phyloP scores from a whole-genome alignment of 345 rosid genomes.

The Acer saccharum region DNA sequence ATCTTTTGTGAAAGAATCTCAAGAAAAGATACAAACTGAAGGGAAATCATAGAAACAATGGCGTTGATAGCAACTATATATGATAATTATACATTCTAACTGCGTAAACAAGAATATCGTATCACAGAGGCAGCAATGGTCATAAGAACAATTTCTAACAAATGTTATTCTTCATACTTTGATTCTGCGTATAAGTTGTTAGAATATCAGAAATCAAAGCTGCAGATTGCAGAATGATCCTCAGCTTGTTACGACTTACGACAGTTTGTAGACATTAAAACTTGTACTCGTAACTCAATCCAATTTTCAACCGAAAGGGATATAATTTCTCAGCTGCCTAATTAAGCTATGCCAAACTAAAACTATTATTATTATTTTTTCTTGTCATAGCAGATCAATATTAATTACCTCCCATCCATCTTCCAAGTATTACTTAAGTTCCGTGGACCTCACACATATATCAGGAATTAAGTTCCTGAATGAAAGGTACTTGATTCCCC shows the following conservation, averaged over 20 bases:
- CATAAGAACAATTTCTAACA: constrained; percentile 12
- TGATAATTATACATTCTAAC: too few relatives aligned
- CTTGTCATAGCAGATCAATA: too few relatives aligned
- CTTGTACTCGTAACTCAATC: neutral
- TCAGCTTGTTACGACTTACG: neutral
- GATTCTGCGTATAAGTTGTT: constrained; percentile 29
- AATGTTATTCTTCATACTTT: too few relatives aligned
- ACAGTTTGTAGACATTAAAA: neutral
- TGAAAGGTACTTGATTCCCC: too few relatives aligned
- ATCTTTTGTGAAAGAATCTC: neutral
- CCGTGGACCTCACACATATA: too few relatives aligned
- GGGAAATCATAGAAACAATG: too few relatives aligned
- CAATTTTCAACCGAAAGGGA: neutral
- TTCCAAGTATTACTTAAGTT: constrained; percentile 28
- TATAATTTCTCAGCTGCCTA: too few relatives aligned
- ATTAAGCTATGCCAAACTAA: too few relatives aligned
- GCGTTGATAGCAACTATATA: too few relatives aligned
- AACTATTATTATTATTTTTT: too few relatives aligned
- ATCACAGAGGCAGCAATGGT: constrained; percentile 53
- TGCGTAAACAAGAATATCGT: too few relatives aligned
- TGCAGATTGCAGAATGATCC: constrained; percentile 27
- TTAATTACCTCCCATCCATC: constrained; percentile 49
- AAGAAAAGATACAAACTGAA: neutral
- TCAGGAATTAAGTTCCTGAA: too few relatives aligned
- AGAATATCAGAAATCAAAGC: constrained; percentile 65